Conservation (phyloP, 2,329 filamentous ascomycete genomes). For the Cladosporium austrohemisphaericum region DNA sequence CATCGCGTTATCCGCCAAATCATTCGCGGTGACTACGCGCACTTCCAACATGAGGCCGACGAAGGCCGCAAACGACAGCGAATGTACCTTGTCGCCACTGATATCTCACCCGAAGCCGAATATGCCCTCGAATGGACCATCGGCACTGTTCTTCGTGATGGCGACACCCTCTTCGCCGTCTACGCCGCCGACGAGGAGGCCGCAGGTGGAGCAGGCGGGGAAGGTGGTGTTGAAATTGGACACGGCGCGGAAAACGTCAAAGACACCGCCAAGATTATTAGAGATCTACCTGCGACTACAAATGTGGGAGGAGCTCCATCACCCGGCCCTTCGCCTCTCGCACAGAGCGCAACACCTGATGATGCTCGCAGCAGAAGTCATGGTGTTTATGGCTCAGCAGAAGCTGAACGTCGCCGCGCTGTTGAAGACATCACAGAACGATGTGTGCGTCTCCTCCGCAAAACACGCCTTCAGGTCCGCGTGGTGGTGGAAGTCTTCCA, state of each 20-base stretch:
- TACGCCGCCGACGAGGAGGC: constrained; percentile 89
- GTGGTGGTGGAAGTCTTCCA: constrained; percentile 95
- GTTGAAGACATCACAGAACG: constrained; percentile 80
- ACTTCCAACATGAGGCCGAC: constrained; percentile 72
- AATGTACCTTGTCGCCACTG: constrained; percentile 93
- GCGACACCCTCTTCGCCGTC: constrained; percentile 88
- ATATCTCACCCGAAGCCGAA: constrained; percentile 88
- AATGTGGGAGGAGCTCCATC: constrained; percentile 25
- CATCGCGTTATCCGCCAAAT: constrained; percentile 86
- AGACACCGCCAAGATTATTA: constrained; percentile 70
- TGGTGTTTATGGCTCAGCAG: constrained; percentile 49
- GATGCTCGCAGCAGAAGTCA: constrained; percentile 30
- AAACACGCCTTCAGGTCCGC: constrained; percentile 86
- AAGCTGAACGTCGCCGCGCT: constrained; percentile 75
- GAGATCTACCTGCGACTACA: constrained; percentile 51
- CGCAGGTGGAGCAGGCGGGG: constrained; percentile 45
- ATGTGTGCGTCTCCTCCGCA: constrained; percentile 79
- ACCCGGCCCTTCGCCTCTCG: constrained; percentile 32
- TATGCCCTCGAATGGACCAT: constrained; percentile 98
- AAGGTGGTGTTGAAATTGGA: constrained; percentile 54
- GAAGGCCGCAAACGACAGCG: constrained; percentile 74
- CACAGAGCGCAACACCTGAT: constrained; percentile 16
- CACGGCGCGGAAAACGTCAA: constrained; percentile 72
- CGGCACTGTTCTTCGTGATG: constrained; percentile 87
- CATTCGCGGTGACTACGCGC: constrained; percentile 78